Conservation (phyloP, 2,329 filamentous ascomycete genomes). For the Arachnopeziza araneosa region DNA sequence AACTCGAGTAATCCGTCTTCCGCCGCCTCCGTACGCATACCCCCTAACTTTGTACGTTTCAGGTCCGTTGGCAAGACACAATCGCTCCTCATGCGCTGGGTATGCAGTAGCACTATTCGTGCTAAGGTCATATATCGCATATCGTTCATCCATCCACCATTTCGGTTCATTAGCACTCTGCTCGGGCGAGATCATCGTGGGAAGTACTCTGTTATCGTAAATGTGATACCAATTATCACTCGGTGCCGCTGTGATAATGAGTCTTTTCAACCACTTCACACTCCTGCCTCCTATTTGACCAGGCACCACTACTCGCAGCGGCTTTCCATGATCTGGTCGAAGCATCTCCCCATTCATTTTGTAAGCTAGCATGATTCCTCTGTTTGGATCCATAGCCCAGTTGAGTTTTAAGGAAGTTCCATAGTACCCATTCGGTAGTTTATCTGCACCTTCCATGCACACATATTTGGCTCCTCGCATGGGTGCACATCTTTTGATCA, state of each 20-base stretch:
- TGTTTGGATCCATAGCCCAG: slow-evolving; percentile 79
- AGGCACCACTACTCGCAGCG: slow-evolving; percentile 75
- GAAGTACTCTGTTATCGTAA: slow-evolving; percentile 85
- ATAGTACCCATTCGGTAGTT: slow-evolving; percentile 81
- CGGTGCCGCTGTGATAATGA: slow-evolving; percentile 71
- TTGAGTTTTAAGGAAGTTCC: slow-evolving; percentile 84
- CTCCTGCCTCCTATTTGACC: slow-evolving; percentile 89
- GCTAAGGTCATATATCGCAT: slow-evolving; percentile 89
- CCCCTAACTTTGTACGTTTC: slow-evolving; percentile 63
- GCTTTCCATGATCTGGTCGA: slow-evolving; percentile 79
- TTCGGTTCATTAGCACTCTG: slow-evolving; percentile 66
- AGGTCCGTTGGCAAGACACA: slow-evolving; percentile 44
- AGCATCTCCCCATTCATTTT: slow-evolving; percentile 85
- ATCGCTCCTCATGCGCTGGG: slow-evolving; percentile 69
- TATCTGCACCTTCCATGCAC: slow-evolving; percentile 88
- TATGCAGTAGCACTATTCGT: slow-evolving; percentile 78
- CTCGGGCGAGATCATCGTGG: slow-evolving; percentile 80
- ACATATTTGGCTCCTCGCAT: slow-evolving; percentile 70
- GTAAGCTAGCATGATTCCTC: slow-evolving; percentile 81
- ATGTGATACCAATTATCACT: slow-evolving; percentile 96
- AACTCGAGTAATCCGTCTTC: slow-evolving; percentile 74
- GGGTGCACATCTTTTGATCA: slow-evolving; percentile 64
- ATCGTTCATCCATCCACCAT: slow-evolving; percentile 84
- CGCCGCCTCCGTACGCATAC: slow-evolving; percentile 86
- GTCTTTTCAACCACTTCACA: slow-evolving; percentile 84